Conservation (phyloP, 225 moss, liverwort and hornwort species). For the Takakia lepidozioides region DNA sequence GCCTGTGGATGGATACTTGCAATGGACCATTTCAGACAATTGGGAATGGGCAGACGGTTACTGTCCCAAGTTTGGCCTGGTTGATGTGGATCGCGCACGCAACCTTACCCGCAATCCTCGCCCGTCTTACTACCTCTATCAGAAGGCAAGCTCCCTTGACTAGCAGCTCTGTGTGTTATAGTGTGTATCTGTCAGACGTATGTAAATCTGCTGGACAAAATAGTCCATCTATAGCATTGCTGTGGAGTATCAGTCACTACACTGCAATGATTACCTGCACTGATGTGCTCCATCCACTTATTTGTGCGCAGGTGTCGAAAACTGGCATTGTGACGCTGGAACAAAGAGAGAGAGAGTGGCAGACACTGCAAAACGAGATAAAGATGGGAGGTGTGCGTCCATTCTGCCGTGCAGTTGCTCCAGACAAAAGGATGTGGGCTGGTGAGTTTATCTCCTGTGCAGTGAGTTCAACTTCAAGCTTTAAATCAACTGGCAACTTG, state of each 20-base stretch:
- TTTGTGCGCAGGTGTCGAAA: slow-evolving; percentile 36
- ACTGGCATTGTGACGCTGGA: slow-evolving; percentile 39
- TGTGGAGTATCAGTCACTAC: too few relatives aligned
- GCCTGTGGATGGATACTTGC: slow-evolving; percentile 79
- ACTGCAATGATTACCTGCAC: too few relatives aligned
- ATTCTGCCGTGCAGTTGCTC: slow-evolving; percentile 59
- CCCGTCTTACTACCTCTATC: slow-evolving; percentile 78
- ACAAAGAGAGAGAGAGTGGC: slow-evolving; percentile 69
- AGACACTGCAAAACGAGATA: slow-evolving; percentile 52
- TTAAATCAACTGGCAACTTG: too few relatives aligned
- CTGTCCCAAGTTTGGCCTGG: slow-evolving; percentile 95
- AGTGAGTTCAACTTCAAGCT: slow-evolving; percentile 1
- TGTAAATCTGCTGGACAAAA: too few relatives aligned
- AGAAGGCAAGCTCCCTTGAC: slow-evolving; percentile 33
- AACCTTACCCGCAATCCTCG: slow-evolving; percentile 62
- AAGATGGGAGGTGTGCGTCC: slow-evolving; percentile 58
- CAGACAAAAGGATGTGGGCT: slow-evolving; percentile 85
- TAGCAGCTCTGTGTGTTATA: neutral
- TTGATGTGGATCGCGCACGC: slow-evolving; percentile 53
- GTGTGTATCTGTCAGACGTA: neutral
- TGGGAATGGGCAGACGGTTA: slow-evolving; percentile 99
- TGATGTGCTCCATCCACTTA: too few relatives aligned
- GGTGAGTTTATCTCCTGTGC: slow-evolving; percentile 21
- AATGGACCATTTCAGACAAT: slow-evolving; percentile 97
- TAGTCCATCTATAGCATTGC: too few relatives aligned